Evolutionary conservation across 805 yeast genomes (phyloP), one percentile per base, ranked within the genome.

Genomic region (Wickerhamia fluorescens): DNA sequence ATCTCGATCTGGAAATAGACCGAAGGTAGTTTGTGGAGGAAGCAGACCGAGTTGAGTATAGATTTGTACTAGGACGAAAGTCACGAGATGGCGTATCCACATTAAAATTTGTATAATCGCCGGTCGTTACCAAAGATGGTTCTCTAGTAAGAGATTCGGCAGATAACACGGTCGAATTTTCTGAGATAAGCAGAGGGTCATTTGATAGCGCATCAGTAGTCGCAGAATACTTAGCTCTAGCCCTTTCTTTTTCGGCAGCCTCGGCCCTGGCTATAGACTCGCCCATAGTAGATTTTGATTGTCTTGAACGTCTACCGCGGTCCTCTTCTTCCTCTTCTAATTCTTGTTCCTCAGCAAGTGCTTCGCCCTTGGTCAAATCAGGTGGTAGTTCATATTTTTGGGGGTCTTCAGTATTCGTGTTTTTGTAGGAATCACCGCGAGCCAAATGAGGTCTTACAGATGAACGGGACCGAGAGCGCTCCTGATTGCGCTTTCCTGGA

Each of bases 401-500:
- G 16, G 68, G 73, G 28, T 66, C 65, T 26, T 66, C 69, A 10
- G 53, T 52, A 27, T 66, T 61, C 7, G 75, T 72, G 42, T 71
- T 69, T 42, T 78, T 82, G 47, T 80, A 80, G 1, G 87, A 75
- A 38, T 79, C 88, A 20, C 89, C 92, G 36, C 82, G 65, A 2
- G 89, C 88, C 43, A 81, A 61, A 53, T 79, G 84, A 8, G 61
- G 49, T 21, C 57, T 38, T 2, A 52, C 42, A 8, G 56, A 37
- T 4, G 52, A 40, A 7, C 54, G 37, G n/a, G 55, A 40, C 23
- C 55, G 61, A 14, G 60, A 38, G 54, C 72, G 42, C n/a, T 40
- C 31, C 13, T 29, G 20, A n/a, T n/a, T n/a, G n/a, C n/a, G n/a
- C n/a, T n/a, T n/a, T n/a, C n/a, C n/a, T n/a, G n/a, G n/a, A 3